Percentiles rank a stretch among this genome's conserved stretches.
These are phyloP conservation scores for Cantharellus anzutake DNA, from an alignment of 768 basidiomycete species.

Conservation along the genomic window DNA sequence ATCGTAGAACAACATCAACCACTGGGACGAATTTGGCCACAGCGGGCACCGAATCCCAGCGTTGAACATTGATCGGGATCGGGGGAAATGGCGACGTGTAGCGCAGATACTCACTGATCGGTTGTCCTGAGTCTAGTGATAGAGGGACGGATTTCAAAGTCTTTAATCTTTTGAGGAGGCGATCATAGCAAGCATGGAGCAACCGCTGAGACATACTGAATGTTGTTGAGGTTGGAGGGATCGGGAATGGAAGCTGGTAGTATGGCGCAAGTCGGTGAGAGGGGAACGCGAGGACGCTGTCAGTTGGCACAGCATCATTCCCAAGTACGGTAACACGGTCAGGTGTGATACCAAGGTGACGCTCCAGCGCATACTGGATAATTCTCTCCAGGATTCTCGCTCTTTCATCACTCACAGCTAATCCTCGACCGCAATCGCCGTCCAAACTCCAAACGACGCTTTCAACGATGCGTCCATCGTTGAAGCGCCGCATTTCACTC, in stretches of 20 bases:
- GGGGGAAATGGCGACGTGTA: slow-evolving; percentile 73
- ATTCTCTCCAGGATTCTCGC: slow-evolving; percentile 57
- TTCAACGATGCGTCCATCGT: slow-evolving; percentile 82
- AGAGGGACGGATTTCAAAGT: slow-evolving; percentile 56
- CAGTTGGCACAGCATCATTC: slow-evolving; percentile 1
- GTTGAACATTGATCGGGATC: slow-evolving; percentile 29
- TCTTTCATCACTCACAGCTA: slow-evolving; percentile 44
- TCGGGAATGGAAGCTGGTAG: slow-evolving; percentile 10
- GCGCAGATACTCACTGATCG: slow-evolving; percentile 53
- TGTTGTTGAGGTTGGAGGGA: slow-evolving; percentile 11
- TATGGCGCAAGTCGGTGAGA: slow-evolving; percentile 9
- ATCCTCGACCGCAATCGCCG: slow-evolving; percentile 12
- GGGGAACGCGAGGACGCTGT: slow-evolving; percentile 15
- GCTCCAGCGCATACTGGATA: slow-evolving; percentile 48
- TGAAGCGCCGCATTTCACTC: slow-evolving; percentile 84
- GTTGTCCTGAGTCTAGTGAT: slow-evolving; percentile 46
- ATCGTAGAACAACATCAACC: slow-evolving; percentile 65
- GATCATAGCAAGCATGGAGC: slow-evolving; percentile 62
- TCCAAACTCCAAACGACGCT: slow-evolving; percentile 89
- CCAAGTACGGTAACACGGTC: slow-evolving; percentile 12
- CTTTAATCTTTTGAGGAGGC: slow-evolving; percentile 56
- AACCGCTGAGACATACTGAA: slow-evolving; percentile 11
- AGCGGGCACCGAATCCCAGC: slow-evolving; percentile 13
- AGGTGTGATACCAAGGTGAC: slow-evolving; percentile 48
- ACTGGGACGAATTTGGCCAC: slow-evolving; percentile 47